These are phyloP conservation scores for Clathrus columnatus DNA, from an alignment of 768 basidiomycete genomes.

Conservation along the genomic window DNA sequence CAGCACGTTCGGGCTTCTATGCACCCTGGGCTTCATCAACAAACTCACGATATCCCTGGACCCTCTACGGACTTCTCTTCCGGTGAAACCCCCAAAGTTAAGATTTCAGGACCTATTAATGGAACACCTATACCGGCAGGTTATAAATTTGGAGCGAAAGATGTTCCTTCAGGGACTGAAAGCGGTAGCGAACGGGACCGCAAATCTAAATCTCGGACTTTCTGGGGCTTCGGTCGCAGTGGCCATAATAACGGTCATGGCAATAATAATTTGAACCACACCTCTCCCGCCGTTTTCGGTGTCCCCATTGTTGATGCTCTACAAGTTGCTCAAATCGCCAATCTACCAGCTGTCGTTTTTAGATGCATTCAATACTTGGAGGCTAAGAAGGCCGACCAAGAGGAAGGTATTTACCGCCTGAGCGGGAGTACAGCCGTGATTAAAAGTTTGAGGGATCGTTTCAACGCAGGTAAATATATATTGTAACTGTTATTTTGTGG, in stretches of 20 bases:
- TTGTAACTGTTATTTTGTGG: not conserved
- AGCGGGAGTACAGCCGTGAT: constrained; percentile 94
- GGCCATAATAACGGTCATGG: not conserved
- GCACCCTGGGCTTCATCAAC: constrained; percentile 53
- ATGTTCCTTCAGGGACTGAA: constrained; percentile 30
- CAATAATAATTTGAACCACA: constrained; percentile 18
- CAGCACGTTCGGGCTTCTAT: constrained; percentile 55
- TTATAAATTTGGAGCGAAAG: constrained; percentile 85
- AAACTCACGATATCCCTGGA: constrained; percentile 25
- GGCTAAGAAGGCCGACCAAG: constrained; percentile 86
- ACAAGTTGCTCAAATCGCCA: constrained; percentile 80
- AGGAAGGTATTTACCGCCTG: constrained; percentile 95
- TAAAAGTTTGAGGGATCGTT: constrained; percentile 85
- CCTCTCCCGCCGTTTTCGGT: constrained; percentile 77
- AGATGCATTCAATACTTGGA: constrained; percentile 93
- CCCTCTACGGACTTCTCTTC: constrained; percentile 38
- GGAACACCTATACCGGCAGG: constrained; percentile 81
- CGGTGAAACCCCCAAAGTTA: constrained; percentile 42
- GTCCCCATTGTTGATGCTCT: constrained; percentile 82
- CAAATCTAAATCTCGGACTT: constrained; percentile 86
- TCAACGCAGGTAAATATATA: constrained; percentile 61
- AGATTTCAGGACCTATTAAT: constrained; percentile 84
- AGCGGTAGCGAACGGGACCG: constrained; percentile 50
- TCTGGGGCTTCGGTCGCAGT: constrained; percentile 81
- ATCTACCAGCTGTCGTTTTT: constrained; percentile 90